Evolutionary conservation across 352 stramenopile genomes (phyloP).

Genomic region (Globisporangium nodosum): DNA sequence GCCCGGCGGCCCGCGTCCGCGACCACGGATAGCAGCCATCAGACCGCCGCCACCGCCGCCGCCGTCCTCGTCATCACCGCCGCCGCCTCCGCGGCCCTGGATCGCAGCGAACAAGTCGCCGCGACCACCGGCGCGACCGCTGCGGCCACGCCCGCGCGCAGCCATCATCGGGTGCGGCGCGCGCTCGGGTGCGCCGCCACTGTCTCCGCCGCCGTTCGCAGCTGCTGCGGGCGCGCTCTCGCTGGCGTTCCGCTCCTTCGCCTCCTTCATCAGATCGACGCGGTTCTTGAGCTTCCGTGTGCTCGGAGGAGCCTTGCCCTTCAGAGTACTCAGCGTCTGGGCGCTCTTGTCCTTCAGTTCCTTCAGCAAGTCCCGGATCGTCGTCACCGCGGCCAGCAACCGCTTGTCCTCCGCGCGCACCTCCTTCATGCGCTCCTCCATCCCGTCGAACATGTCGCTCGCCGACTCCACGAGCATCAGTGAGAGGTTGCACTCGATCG

Average conservation of each 20-base stretch:
- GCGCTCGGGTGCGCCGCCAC: constrained; percentile 16
- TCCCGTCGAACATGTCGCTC: constrained; percentile 68
- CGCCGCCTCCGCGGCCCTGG: constrained; percentile 33
- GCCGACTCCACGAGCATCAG: constrained; percentile 61
- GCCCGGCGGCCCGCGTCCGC: constrained; percentile 37
- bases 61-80: constrained; percentile 33
- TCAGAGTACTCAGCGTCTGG: constrained; percentile 43
- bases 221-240: constrained; percentile 28
- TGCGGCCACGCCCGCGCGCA: constrained; percentile 32
- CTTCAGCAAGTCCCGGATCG: constrained; percentile 50
- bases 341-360: constrained; percentile 64
- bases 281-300: constrained; percentile 63
- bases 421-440: constrained; percentile 79
- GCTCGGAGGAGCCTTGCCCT: constrained; percentile 56
- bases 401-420: constrained; percentile 82
- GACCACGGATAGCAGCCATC: constrained; percentile 36
- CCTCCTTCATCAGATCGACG: constrained; percentile 77
- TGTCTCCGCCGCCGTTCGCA: constrained; percentile 19
- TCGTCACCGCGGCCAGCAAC: constrained; percentile 56
- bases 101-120: constrained; percentile 51
- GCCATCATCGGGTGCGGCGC: constrained; percentile 36
- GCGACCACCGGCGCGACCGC: constrained; percentile 20
- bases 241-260: constrained; percentile 81
- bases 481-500: constrained; percentile 62
- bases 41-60: constrained; percentile 18